Conservation (phyloP, 805 yeast genomes). For the Candida germanica region DNA sequence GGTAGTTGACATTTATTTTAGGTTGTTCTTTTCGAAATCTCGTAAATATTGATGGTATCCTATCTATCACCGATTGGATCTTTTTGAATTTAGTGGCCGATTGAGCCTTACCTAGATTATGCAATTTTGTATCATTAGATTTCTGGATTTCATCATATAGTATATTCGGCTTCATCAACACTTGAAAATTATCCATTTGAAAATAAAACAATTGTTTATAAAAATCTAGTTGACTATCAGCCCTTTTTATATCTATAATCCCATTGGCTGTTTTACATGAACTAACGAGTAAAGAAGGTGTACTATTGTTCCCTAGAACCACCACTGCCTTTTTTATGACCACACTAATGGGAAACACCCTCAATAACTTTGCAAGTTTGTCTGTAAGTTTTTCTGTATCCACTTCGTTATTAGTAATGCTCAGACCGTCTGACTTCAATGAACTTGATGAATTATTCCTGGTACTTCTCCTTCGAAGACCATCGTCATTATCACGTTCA, state of each 20-base stretch:
- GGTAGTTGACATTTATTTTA: constrained; percentile 1
- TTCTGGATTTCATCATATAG: constrained; percentile 40
- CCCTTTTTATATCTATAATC: constrained; percentile 49
- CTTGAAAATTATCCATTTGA: constrained; percentile 49
- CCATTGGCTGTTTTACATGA: constrained; percentile 58
- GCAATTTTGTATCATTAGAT: constrained; percentile 3
- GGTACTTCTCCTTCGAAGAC: background rate
- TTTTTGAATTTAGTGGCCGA: constrained; percentile 6
- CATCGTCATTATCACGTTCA: background rate
- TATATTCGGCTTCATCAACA: constrained; percentile 68
- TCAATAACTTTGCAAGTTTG: constrained; percentile 20
- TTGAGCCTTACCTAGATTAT: constrained; percentile 1
- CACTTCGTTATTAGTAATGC: background rate
- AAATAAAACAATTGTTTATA: constrained; percentile 48
- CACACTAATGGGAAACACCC: constrained; percentile 60
- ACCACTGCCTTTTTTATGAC: constrained; percentile 64
- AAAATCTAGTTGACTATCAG: constrained; percentile 50
- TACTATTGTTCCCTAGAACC: constrained; percentile 74
- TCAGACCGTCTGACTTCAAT: background rate
- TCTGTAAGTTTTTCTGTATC: constrained; percentile 4
- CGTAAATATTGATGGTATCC: constrained; percentile 4
- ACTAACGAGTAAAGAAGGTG: constrained; percentile 67
- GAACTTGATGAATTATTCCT: background rate
- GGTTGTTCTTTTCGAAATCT: constrained; percentile 5
- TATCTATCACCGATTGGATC: constrained; percentile 8